A percentile compares a stretch with the other conserved stretches of the same genome.
Conservation (phyloP, 2,329 filamentous ascomycete genomes). For the Dactylellina sp. region DNA sequence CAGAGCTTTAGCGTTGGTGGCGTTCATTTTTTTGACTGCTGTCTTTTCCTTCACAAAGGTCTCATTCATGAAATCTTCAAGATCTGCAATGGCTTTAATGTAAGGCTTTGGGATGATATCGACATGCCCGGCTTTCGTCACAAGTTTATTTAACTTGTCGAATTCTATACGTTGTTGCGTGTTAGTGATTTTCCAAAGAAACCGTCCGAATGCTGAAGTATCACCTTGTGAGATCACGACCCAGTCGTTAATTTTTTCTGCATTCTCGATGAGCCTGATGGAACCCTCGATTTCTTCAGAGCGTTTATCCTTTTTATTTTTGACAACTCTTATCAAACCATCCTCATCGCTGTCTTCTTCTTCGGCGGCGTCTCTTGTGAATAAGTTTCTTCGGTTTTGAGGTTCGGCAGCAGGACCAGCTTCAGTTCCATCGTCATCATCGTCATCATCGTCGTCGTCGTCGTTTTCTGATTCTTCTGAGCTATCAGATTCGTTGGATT, state of each 20-base stretch:
- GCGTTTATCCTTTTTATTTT: conserved; percentile 98
- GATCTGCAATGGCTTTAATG: conserved; percentile 89
- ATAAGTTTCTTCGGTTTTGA: conserved; percentile 81
- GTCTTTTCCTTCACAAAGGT: conserved; percentile 95
- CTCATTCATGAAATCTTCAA: conserved; percentile 95
- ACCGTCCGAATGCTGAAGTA: not conserved
- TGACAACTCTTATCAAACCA: conserved; percentile 85
- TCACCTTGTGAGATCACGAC: conserved; percentile 85
- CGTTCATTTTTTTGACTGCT: conserved; percentile 98
- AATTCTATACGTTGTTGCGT: conserved; percentile 73
- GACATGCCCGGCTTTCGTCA: conserved; percentile 79
- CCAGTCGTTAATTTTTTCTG: conserved; percentile 98
- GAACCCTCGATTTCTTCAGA: conserved; percentile 91
- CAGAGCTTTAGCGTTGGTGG: conserved; percentile 89
- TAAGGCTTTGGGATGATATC: conserved; percentile 88
- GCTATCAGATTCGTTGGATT: conserved; percentile 55
- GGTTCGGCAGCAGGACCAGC: conserved; percentile 67
- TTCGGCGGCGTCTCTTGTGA: conserved; percentile 82
- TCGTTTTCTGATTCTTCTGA: conserved; percentile 66
- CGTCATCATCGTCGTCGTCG: conserved; percentile 68
- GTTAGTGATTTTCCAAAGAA: conserved; percentile 54
- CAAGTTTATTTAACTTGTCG: conserved; percentile 91
- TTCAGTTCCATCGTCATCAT: conserved; percentile 69
- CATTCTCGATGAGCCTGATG: conserved; percentile 93
- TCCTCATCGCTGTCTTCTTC: conserved; percentile 87